Conservation (phyloP, 495 filamentous ascomycete species). For the Massariosphaeria phaeospora region DNA sequence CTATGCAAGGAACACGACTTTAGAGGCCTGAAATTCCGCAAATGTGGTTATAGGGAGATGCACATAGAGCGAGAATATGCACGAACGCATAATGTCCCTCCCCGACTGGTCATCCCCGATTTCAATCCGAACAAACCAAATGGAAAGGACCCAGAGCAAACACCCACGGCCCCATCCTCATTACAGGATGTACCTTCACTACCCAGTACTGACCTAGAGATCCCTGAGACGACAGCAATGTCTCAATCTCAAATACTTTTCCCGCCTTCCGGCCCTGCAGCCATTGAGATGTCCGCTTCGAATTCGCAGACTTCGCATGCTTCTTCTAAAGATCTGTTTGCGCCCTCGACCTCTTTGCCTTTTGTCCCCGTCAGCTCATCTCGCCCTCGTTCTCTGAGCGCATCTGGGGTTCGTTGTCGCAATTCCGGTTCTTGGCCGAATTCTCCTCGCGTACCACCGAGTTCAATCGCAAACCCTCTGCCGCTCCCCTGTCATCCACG, state of each 20-base stretch:
- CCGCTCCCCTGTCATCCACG: slow-evolving; percentile 42
- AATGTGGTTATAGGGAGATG: slow-evolving; percentile 56
- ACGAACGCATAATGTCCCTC: slow-evolving; percentile 23
- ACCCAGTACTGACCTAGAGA: slow-evolving; percentile 1
- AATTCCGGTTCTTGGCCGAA: slow-evolving; percentile 17
- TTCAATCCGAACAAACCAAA: slow-evolving; percentile 25
- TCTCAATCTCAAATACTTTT: slow-evolving; percentile 32
- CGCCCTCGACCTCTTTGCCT: slow-evolving; percentile 7
- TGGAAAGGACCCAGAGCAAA: slow-evolving; percentile 12
- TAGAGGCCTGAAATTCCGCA: slow-evolving; percentile 54
- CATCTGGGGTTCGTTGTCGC: slow-evolving; percentile 24
- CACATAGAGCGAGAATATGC: slow-evolving; percentile 45
- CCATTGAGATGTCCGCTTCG: slow-evolving; percentile 27
- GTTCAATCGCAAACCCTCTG: slow-evolving; percentile 29
- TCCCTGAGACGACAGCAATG: slow-evolving; percentile 2
- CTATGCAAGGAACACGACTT: slow-evolving; percentile 61
- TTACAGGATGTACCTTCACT: not conserved
- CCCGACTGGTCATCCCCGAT: slow-evolving; percentile 29
- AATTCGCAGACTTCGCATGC: slow-evolving; percentile 17
- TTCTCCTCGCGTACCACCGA: slow-evolving; percentile 6
- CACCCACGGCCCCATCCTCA: slow-evolving; percentile 10
- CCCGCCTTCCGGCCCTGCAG: slow-evolving; percentile 10
- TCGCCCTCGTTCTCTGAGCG: slow-evolving; percentile 33
- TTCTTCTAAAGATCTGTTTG: slow-evolving; percentile 11
- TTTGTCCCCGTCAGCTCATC: slow-evolving; percentile 23